These are phyloP conservation scores for Cyclotella sp. DNA, from an alignment of 108 stramenopile genomes.

Conservation along the genomic window DNA sequence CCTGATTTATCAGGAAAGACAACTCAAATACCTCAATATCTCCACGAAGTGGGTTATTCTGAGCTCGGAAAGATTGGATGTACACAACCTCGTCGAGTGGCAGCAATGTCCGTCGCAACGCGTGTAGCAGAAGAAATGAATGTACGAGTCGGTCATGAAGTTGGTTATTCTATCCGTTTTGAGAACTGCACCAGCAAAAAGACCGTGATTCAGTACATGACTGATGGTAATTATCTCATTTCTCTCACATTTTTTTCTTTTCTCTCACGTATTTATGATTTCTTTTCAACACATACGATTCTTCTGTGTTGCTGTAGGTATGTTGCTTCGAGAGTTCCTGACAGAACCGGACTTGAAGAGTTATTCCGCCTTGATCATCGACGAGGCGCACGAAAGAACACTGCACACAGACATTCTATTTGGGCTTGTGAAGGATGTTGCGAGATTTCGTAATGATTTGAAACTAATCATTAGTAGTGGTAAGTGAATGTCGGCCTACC, in stretches of 20 bases:
- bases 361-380: conserved; percentile 97
- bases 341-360: conserved; percentile 96
- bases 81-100: conserved; percentile 97
- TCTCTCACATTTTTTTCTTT: too few species aligned
- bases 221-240: conserved; percentile 54
- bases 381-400: conserved; percentile 99
- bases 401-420: conserved; percentile 98
- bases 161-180: conserved; percentile 98
- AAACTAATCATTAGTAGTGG: conserved; percentile 95
- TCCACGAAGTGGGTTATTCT: conserved; percentile 97
- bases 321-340: conserved; percentile 96
- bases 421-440: conserved; percentile 97
- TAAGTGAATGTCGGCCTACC: not conserved
- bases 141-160: conserved; percentile 95
- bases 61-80: conserved; percentile 97
- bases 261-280: too few species aligned
- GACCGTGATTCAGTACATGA: conserved; percentile 97
- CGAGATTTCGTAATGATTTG: conserved; percentile 92
- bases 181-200: conserved; percentile 96
- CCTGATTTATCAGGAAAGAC: conserved; percentile 76
- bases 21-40: conserved; percentile 97
- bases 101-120: conserved; percentile 98
- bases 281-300: not conserved
- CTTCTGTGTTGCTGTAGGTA: conserved; percentile 47
- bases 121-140: conserved; percentile 98